These are phyloP conservation scores for Wilhelminamyces savonicus DNA, from an alignment of 805 yeast genomes.

Conservation along the genomic window DNA sequence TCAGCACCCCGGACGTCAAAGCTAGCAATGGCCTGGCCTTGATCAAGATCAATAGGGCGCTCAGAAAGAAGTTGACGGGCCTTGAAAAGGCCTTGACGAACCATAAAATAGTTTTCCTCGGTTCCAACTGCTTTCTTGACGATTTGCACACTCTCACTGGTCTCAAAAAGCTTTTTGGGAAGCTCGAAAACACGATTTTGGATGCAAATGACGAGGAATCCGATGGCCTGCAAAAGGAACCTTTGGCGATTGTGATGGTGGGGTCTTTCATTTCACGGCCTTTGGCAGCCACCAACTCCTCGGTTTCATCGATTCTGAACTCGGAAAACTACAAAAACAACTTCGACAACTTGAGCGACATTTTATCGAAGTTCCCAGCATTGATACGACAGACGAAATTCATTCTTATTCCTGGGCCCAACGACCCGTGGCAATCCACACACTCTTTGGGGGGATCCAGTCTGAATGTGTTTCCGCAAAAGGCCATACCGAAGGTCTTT, in stretches of 20 bases:
- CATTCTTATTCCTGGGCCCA: conserved; percentile 78
- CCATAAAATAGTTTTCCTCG: conserved; percentile 64
- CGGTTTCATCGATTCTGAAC: conserved; percentile 41
- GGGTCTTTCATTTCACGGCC: conserved; percentile 79
- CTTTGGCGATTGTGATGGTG: conserved; percentile 65
- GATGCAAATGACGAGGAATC: conserved; percentile 32
- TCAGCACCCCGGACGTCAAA: conserved; percentile 7
- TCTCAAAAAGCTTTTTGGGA: conserved; percentile 53
- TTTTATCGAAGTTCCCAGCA: conserved; percentile 54
- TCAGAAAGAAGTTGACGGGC: conserved; percentile 47
- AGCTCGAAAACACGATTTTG: conserved; percentile 35
- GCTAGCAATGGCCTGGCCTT: conserved; percentile 24
- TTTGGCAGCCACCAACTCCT: conserved; percentile 49
- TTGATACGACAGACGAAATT: conserved; percentile 50
- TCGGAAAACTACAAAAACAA: conserved; percentile 54
- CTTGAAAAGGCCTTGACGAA: conserved; percentile 51
- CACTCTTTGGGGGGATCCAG: conserved; percentile 50
- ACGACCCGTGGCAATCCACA: conserved; percentile 89
- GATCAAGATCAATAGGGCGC: conserved; percentile 51
- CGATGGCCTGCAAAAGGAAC: conserved; percentile 24
- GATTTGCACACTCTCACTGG: conserved; percentile 54
- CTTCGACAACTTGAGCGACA: conserved; percentile 68
- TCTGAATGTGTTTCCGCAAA: conserved; percentile 49
- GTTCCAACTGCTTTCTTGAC: conserved; percentile 68
- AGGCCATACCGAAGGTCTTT: conserved; percentile 64